Percentiles rank a stretch among this genome's conserved stretches.
Evolutionary conservation across 2,329 filamentous ascomycete genomes (phyloP).

Genomic region (Xylaria sp.): DNA sequence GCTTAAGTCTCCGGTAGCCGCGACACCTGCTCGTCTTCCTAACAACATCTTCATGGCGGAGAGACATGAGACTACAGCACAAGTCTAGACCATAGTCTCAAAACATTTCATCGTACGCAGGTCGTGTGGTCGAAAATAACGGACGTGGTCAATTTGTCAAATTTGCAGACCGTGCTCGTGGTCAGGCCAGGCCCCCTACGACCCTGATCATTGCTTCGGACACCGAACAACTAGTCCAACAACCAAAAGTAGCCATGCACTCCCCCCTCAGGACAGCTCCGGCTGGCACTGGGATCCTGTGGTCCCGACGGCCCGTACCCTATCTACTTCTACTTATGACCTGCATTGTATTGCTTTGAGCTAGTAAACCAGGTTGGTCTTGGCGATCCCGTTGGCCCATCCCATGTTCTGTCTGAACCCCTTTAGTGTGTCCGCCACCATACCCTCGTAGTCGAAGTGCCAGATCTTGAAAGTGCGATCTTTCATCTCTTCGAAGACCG

Average conservation of each 20-base stretch:
- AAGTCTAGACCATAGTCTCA: background rate
- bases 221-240: background rate
- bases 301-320: background rate
- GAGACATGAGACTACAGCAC: background rate
- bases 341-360: background rate
- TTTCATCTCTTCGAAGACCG: constrained; percentile 33
- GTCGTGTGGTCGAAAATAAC: background rate
- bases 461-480: constrained; percentile 34
- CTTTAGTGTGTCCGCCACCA: constrained; percentile 29
- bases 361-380: constrained; percentile 9
- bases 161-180: background rate
- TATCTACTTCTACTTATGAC: background rate
- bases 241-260: background rate
- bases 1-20: background rate
- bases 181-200: background rate
- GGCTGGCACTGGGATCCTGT: background rate
- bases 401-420: constrained; percentile 24
- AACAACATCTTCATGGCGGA: background rate
- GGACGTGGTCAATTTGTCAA: background rate
- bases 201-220: background rate
- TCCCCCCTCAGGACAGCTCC: background rate
- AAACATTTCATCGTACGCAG: background rate
- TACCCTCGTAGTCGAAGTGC: constrained; percentile 32
- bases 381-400: constrained; percentile 14
- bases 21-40: background rate